Conservation (phyloP, 805 yeast species). For the Metschnikowia reukaufii region DNA sequence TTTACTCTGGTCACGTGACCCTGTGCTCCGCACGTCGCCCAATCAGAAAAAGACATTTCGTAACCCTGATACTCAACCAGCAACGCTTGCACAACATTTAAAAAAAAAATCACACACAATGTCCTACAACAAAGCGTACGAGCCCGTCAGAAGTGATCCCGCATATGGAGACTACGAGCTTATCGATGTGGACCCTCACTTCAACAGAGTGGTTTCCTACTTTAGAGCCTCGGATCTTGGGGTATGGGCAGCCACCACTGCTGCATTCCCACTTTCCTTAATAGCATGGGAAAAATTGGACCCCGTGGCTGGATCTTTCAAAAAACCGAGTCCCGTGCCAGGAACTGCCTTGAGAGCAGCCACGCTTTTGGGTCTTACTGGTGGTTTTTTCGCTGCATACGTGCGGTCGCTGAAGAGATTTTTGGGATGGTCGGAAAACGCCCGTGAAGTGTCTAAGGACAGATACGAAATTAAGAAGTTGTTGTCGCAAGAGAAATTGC, state of each 20-base stretch:
- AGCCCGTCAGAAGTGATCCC: conserved; percentile 38
- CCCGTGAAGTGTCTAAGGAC: conserved; percentile 68
- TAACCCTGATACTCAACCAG: conserved; percentile 5
- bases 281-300: conserved; percentile 45
- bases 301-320: conserved; percentile 42
- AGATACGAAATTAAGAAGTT: conserved; percentile 69
- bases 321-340: conserved; percentile 51
- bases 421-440: conserved; percentile 75
- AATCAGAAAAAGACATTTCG: conserved; percentile 37
- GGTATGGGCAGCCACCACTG: conserved; percentile 44
- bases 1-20: conserved; percentile 13
- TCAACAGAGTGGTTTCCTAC: conserved; percentile 67
- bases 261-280: conserved; percentile 42
- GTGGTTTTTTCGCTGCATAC: conserved; percentile 76
- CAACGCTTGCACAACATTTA: conserved; percentile 1
- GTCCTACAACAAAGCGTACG: conserved; percentile 41
- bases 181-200: conserved; percentile 80
- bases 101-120: conserved; percentile 20
- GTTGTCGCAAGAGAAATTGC: conserved; percentile 62
- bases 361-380: conserved; percentile 59
- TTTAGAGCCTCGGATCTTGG: conserved; percentile 68
- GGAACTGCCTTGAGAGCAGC: conserved; percentile 59
- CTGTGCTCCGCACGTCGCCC: conserved; percentile 21
- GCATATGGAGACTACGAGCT: conserved; percentile 39
- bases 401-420: conserved; percentile 67